These are phyloP conservation scores for Leccinum longicurvipes DNA, from an alignment of 768 basidiomycete species.

Conservation along the genomic window DNA sequence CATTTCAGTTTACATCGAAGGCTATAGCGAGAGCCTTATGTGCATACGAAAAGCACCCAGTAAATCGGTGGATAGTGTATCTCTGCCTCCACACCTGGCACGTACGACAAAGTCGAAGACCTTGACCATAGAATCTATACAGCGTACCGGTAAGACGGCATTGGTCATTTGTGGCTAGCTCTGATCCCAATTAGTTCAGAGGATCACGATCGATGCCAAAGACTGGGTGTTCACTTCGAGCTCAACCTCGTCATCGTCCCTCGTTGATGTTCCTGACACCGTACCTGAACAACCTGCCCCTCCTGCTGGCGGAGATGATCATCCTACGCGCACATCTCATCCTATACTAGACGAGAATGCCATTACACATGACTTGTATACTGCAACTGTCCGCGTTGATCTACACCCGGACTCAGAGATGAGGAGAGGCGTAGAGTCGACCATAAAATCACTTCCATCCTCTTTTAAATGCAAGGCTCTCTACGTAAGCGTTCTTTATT, in stretches of 20 bases:
- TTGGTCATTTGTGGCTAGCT: background rate
- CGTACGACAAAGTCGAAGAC: background rate
- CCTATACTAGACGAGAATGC: background rate
- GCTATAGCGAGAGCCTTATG: background rate
- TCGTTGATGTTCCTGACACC: background rate
- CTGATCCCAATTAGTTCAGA: slow-evolving; percentile 9
- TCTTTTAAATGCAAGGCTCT: slow-evolving; percentile 8
- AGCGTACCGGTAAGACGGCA: slow-evolving; percentile 3
- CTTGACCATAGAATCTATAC: slow-evolving; percentile 5
- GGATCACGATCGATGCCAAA: slow-evolving; percentile 2
- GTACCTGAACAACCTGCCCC: background rate
- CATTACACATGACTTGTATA: slow-evolving; percentile 14
- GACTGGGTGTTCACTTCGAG: slow-evolving; percentile 3
- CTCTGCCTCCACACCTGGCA: slow-evolving; percentile 1
- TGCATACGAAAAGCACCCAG: background rate
- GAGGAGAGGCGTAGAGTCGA: slow-evolving; percentile 3
- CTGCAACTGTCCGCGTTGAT: slow-evolving; percentile 1
- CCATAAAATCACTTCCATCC: slow-evolving; percentile 6
- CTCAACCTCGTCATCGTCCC: background rate
- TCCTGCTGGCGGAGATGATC: background rate
- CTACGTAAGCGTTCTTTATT: slow-evolving; percentile 1
- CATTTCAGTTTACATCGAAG: slow-evolving; percentile 5
- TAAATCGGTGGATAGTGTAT: background rate
- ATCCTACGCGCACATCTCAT: background rate
- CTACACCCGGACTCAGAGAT: slow-evolving; percentile 3